phyloP scores from a whole-genome alignment of 2,329 filamentous ascomycete genomes.

The Davidsoniella neocaledoniae region DNA sequence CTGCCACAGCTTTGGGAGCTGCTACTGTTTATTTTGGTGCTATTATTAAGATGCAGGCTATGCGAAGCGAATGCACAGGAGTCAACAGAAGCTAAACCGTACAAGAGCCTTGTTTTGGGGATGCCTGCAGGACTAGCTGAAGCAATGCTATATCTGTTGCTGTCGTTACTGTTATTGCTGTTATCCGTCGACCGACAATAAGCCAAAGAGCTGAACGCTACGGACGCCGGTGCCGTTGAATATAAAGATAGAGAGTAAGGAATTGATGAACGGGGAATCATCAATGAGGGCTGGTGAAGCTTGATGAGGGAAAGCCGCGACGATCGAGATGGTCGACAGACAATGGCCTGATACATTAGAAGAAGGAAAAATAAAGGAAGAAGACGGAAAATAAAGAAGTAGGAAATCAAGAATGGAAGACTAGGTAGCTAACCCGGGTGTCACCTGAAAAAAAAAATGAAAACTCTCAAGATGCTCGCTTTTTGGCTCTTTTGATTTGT shows the following conservation, averaged over 20 bases:
- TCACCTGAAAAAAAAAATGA: not conserved
- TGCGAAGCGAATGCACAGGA: too few relatives aligned
- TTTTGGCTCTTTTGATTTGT: not conserved
- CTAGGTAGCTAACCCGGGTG: not conserved
- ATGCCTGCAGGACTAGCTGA: too few relatives aligned
- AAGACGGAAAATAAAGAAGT: not conserved
- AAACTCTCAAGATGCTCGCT: not conserved
- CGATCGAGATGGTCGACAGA: not conserved
- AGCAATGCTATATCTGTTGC: too few relatives aligned
- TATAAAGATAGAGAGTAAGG: not conserved
- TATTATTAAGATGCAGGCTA: too few relatives aligned
- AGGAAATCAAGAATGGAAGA: not conserved
- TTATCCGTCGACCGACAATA: too few relatives aligned
- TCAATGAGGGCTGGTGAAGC: too few relatives aligned
- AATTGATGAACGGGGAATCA: too few relatives aligned
- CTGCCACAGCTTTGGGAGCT: too few relatives aligned
- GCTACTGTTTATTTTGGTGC: too few relatives aligned
- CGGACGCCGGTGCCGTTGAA: not conserved
- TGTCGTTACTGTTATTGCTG: too few relatives aligned
- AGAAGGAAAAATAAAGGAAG: not conserved
- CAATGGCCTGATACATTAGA: constrained; percentile 1
- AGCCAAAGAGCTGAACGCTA: not conserved
- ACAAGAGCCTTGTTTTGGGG: not conserved
- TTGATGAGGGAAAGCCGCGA: not conserved
- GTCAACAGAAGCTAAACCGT: not conserved